Evolutionary conservation across 164 flowering plant genomes (phyloP), one percentile per base, ranked within the genome.

Genomic region (Aristolochia californica): DNA sequence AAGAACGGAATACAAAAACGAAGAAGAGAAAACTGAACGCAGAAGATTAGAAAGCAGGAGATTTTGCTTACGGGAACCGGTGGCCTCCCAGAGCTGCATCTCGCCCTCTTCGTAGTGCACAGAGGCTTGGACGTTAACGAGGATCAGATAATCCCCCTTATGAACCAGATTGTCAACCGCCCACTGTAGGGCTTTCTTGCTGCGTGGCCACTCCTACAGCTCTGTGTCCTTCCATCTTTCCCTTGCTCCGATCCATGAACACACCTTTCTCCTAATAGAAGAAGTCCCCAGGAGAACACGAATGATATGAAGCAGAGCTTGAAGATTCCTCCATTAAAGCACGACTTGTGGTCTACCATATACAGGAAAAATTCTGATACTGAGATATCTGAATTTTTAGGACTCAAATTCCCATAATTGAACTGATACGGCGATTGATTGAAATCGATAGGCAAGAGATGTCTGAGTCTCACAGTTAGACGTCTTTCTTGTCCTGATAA

Each of bases 41-140:
- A 11, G 25, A 2, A 43, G 15, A 45, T 2, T 12, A 45, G 16
- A 13, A n/a, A n/a, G n/a, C n/a, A n/a, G n/a, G n/a, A n/a, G n/a
- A n/a, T n/a, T n/a, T n/a, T 20, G 26, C 78, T n/a, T 84, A 91
- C 98, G 98, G 24, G 98, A 88, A 34, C 98, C 98, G 57, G 88
- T 81, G 75, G 82, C 54, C 62, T 64, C 83, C 98, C 98, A 88
- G 57, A 91, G 98, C 76, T 84, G 93, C 80, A 75, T 71, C 82
- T 88, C 90, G 44, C 95, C 93, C 9, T 62, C 70, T 48, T 91
- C 96, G 55, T 81, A 83, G 57, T 71, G 1, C 1, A 68, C 76
- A 28, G 72, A 75, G 34, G 88, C 79, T 0, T 67, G 82, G 7
- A 88, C 70, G 53, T 70, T 73, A 26, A 88, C 38, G 48, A 91